Percentiles rank a stretch among this genome's conserved stretches.
Evolutionary conservation across 2,329 filamentous ascomycete genomes (phyloP).

Genomic region (Penicillium sp.): DNA sequence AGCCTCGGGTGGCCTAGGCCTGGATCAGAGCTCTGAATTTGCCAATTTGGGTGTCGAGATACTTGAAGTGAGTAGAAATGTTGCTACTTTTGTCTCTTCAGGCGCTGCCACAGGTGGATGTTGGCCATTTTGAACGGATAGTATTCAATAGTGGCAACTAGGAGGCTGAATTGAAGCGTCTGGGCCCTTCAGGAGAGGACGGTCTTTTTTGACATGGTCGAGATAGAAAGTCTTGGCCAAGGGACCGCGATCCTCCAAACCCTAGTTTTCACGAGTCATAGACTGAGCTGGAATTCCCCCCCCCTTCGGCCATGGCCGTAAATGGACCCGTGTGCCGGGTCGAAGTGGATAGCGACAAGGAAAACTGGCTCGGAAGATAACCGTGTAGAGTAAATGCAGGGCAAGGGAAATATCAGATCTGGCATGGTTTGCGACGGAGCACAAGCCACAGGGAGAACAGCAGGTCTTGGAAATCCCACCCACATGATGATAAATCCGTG

Average conservation of each 20-base stretch:
- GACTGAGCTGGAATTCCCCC: background rate
- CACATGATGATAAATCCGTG: background rate
- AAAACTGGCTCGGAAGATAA: background rate
- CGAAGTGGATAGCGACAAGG: background rate
- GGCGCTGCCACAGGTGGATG: background rate
- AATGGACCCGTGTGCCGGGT: background rate
- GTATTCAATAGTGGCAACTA: background rate
- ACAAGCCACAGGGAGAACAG: background rate
- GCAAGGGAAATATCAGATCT: background rate
- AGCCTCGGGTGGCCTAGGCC: background rate
- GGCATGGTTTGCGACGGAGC: background rate
- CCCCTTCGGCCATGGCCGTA: background rate
- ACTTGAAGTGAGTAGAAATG: background rate
- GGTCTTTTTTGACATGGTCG: too few species aligned
- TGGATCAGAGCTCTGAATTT: background rate
- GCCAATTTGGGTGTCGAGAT: background rate
- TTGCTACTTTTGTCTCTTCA: too few species aligned
- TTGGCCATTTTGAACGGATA: background rate
- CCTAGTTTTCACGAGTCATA: background rate
- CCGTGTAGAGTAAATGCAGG: background rate
- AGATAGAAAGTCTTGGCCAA: background rate
- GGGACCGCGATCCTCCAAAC: background rate
- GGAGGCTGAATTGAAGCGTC: constrained; percentile 1
- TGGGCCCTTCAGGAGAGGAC: background rate
- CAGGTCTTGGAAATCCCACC: background rate